Conservation (phyloP, 2,329 filamentous ascomycete species). For the Talaromyces sp. region DNA sequence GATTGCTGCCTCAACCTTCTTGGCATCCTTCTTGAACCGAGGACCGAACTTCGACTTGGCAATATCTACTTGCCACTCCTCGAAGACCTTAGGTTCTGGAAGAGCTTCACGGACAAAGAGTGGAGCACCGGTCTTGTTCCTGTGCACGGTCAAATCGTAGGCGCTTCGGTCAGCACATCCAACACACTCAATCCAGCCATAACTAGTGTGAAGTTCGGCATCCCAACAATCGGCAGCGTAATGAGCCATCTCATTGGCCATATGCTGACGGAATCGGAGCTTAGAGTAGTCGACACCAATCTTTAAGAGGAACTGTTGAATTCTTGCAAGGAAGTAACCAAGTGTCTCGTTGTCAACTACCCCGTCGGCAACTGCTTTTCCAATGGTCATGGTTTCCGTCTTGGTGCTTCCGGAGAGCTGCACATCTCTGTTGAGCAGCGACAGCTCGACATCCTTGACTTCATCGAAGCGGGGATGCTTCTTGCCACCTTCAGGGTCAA, state of each 20-base stretch:
- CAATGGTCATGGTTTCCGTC: conserved; percentile 70
- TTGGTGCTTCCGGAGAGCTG: conserved; percentile 83
- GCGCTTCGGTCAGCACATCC: conserved; percentile 94
- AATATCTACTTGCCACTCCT: conserved; percentile 84
- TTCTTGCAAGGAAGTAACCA: conserved; percentile 93
- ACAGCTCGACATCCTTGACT: conserved; percentile 77
- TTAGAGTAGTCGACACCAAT: conserved; percentile 85
- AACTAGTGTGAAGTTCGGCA: conserved; percentile 83
- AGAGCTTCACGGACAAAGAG: conserved; percentile 80
- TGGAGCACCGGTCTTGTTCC: conserved; percentile 84
- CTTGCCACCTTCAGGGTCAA: conserved; percentile 92
- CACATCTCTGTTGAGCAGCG: conserved; percentile 77
- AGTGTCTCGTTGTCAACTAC: conserved; percentile 96
- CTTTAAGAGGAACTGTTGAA: conserved; percentile 83
- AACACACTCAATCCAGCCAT: conserved; percentile 98
- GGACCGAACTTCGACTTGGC: conserved; percentile 97
- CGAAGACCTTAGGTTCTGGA: conserved; percentile 71
- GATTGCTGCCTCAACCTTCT: conserved; percentile 76
- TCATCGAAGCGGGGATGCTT: conserved; percentile 86
- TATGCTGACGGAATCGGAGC: conserved; percentile 95
- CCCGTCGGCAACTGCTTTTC: conserved; percentile 75
- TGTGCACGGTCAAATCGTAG: conserved; percentile 88
- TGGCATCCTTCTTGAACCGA: conserved; percentile 90
- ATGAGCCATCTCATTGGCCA: conserved; percentile 87
- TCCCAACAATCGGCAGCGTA: conserved; percentile 99